phyloP scores from a whole-genome alignment of 2,329 filamentous ascomycete genomes.

The Nemania abortiva region DNA sequence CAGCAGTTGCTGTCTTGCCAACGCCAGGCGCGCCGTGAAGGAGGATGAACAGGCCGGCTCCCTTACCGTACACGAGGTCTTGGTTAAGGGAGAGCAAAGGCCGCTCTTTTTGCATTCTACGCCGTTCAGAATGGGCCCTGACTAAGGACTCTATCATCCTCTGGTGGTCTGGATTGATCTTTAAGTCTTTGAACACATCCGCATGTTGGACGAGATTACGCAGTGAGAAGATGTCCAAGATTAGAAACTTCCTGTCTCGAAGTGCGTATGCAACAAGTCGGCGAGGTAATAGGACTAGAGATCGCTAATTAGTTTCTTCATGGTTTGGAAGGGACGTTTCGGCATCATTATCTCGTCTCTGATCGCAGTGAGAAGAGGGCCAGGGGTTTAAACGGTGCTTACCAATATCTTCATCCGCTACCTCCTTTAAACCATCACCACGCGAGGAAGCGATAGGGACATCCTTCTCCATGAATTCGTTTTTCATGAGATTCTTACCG shows the following conservation, averaged over 20 bases:
- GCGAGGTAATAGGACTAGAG: constrained; percentile 55
- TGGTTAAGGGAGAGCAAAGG: constrained; percentile 43
- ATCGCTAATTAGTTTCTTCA: constrained; percentile 36
- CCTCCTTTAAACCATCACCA: neutral
- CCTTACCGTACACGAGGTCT: constrained; percentile 61
- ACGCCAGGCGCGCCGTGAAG: constrained; percentile 63
- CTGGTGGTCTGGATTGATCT: constrained; percentile 57
- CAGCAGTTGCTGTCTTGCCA: constrained; percentile 63
- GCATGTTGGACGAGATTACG: constrained; percentile 53
- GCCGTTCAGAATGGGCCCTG: too few species aligned
- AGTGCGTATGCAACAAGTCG: constrained; percentile 58
- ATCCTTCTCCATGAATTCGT: neutral
- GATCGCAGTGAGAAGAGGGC: too few species aligned
- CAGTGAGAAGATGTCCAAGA: constrained; percentile 53
- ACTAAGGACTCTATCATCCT: constrained; percentile 45
- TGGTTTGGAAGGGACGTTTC: too few species aligned
- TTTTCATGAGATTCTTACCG: neutral
- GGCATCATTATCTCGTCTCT: too few species aligned
- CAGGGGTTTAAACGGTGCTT: neutral
- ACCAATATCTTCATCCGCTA: constrained; percentile 3
- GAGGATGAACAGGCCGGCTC: constrained; percentile 58
- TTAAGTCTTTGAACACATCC: constrained; percentile 57
- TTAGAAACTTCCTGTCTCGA: constrained; percentile 56
- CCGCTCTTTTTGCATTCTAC: constrained; percentile 42
- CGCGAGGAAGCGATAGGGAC: neutral